Evolutionary conservation across 345 rosid genomes (phyloP).

Genomic region (Nasturtium officinale): DNA sequence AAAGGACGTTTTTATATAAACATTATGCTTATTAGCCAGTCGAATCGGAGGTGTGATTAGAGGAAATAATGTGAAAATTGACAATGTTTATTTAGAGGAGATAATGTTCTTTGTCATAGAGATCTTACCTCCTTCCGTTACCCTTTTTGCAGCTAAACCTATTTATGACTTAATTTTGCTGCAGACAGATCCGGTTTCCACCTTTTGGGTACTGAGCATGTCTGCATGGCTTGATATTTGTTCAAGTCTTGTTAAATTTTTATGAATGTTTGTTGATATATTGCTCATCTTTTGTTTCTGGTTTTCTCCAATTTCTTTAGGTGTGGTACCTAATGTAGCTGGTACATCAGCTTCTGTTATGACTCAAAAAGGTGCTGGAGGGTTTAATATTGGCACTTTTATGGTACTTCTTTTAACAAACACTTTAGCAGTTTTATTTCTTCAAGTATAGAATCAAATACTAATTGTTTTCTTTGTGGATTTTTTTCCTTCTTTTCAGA

Average conservation of each 20-base stretch:
- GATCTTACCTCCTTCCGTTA: slow-evolving; percentile 30
- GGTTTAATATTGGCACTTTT: slow-evolving; percentile 28
- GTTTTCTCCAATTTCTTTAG: slow-evolving; percentile 42
- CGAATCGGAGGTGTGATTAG: background rate
- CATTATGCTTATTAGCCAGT: no score
- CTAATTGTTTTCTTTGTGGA: background rate
- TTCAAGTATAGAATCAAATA: background rate
- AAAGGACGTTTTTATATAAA: background rate
- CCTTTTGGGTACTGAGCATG: slow-evolving; percentile 42
- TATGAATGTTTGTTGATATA: background rate
- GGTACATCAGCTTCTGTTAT: slow-evolving; percentile 28
- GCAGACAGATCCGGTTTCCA: slow-evolving; percentile 45
- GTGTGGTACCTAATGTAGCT: slow-evolving; percentile 32
- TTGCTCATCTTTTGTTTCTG: slow-evolving; percentile 21
- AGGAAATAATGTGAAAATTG: background rate
- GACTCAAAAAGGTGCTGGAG: slow-evolving; percentile 38
- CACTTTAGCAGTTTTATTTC: background rate
- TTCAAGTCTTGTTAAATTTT: background rate
- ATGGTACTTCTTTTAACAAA: slow-evolving; percentile 44
- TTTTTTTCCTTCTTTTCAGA: slow-evolving; percentile 31
- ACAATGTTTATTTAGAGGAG: background rate
- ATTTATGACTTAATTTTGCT: slow-evolving; percentile 42
- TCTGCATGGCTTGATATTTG: slow-evolving; percentile 31
- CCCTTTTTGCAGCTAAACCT: slow-evolving; percentile 44
- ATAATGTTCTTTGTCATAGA: slow-evolving; percentile 14